Percentiles rank a stretch among this genome's conserved stretches.
phyloP scores from a whole-genome alignment of 208 protist genomes.

The Acanthamoeba royreba region DNA sequence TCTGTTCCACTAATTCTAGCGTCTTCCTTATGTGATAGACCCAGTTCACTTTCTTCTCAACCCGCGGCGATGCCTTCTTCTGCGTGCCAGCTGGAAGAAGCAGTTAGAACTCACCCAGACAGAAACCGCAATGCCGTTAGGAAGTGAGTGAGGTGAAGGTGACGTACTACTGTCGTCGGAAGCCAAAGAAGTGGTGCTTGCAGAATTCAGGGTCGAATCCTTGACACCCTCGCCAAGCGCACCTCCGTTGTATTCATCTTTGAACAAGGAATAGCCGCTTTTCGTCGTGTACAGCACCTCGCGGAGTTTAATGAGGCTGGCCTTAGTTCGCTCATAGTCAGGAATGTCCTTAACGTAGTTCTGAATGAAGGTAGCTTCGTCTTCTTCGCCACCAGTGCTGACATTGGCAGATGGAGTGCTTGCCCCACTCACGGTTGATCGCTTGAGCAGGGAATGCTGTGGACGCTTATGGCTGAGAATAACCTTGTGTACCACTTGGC shows the following conservation, averaged over 20 bases:
- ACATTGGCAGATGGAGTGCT: background rate
- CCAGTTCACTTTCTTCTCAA: slow-evolving; percentile 12
- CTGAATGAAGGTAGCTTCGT: background rate
- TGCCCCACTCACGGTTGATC: too few relatives aligned
- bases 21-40: background rate
- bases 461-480: background rate
- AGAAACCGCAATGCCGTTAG: background rate
- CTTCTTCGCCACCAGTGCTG: background rate
- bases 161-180: background rate
- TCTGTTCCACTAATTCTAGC: background rate
- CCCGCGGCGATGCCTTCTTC: background rate
- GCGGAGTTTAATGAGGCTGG: background rate
- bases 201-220: background rate
- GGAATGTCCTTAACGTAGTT: background rate
- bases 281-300: background rate
- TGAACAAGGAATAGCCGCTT: background rate
- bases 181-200: background rate
- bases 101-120: background rate
- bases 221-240: background rate
- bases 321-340: background rate
- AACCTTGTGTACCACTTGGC: background rate
- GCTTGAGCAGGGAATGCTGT: too few relatives aligned
- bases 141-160: background rate
- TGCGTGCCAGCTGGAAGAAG: background rate
- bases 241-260: background rate